Conservation (phyloP, 495 filamentous ascomycete genomes). For the Chaetomium cochliodes region DNA sequence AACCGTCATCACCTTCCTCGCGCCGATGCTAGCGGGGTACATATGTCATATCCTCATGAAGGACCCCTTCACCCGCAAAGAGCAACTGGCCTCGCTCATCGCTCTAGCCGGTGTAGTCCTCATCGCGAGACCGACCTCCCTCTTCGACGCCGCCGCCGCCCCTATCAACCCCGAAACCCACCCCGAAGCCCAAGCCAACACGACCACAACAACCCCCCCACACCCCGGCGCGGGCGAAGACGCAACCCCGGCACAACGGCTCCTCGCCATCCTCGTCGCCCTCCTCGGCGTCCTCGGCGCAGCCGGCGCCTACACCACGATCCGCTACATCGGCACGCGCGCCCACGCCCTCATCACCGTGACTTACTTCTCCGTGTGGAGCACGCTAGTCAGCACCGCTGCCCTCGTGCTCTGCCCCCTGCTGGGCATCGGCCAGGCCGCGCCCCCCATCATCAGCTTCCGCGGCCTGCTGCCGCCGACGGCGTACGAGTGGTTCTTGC, state of each 20-base stretch:
- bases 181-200: not conserved
- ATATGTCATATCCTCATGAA: constrained; percentile 71
- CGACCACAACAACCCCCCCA: constrained; percentile 2
- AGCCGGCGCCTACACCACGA: constrained; percentile 72
- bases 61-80: constrained; percentile 75
- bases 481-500: constrained; percentile 64
- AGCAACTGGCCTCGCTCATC: constrained; percentile 72
- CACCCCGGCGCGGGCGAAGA: constrained; percentile 34
- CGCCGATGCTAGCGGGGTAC: constrained; percentile 79
- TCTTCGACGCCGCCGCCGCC: constrained; percentile 43
- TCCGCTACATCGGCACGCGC: constrained; percentile 80
- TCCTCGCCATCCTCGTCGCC: constrained; percentile 69
- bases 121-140: constrained; percentile 72
- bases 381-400: constrained; percentile 62
- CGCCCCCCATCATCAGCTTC: constrained; percentile 53
- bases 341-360: constrained; percentile 84
- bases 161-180: not conserved
- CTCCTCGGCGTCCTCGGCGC: constrained; percentile 79
- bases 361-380: constrained; percentile 77
- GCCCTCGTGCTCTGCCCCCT: constrained; percentile 54
- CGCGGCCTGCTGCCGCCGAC: constrained; percentile 55
- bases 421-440: constrained; percentile 41
- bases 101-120: constrained; percentile 79
- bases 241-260: constrained; percentile 63
- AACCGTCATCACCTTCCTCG: constrained; percentile 88